phyloP scores from a whole-genome alignment of 257 asterid genomes.

The Apocynum venetum region DNA sequence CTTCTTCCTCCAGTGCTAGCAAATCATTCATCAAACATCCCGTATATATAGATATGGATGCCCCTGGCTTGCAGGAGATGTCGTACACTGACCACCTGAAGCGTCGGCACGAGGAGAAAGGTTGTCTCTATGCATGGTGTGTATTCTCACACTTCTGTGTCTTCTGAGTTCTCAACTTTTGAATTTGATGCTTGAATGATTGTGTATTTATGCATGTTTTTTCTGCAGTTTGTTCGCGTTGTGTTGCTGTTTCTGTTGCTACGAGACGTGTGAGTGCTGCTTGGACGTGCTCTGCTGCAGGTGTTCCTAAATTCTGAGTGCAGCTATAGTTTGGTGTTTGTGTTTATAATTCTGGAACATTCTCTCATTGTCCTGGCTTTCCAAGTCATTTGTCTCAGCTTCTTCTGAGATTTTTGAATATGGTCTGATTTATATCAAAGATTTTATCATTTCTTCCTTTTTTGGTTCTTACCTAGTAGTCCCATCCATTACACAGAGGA shows the following conservation, averaged over 20 bases:
- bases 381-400: background rate
- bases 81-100: constrained; percentile 21
- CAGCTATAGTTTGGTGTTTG: background rate
- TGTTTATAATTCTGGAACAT: background rate
- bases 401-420: background rate
- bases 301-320: background rate
- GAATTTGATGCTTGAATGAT: background rate
- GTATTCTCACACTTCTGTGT: background rate
- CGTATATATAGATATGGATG: constrained; percentile 10
- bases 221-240: constrained; percentile 25
- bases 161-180: background rate
- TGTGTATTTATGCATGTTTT: background rate
- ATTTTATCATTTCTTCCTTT: background rate
- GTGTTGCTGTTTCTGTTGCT: constrained; percentile 43
- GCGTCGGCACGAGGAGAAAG: constrained; percentile 25
- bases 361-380: background rate
- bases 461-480: background rate
- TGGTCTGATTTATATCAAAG: background rate
- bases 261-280: constrained; percentile 37
- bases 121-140: constrained; percentile 33
- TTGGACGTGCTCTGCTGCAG: constrained; percentile 29
- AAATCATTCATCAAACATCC: background rate
- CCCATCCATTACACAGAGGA: too few relatives aligned
- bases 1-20: background rate
- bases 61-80: constrained; percentile 21